Conservation (phyloP, 148 eudicot genomes). For the Vaccinium macrocarpon region DNA sequence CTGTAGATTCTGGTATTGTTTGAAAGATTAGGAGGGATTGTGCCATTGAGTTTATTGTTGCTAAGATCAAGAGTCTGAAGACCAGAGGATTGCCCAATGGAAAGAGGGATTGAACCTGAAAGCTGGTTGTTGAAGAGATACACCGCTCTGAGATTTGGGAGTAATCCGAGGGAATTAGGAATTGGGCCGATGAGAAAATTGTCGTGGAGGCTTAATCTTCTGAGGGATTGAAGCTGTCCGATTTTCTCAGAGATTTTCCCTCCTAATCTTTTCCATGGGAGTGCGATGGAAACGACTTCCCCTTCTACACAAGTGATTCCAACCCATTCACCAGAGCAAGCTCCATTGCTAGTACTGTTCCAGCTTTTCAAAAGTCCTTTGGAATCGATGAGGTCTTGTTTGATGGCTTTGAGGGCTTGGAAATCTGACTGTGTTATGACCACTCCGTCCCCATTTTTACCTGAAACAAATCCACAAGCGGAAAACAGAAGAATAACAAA, state of each 20-base stretch:
- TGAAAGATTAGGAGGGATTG: constrained; percentile 47
- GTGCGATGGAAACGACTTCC: constrained; percentile 56
- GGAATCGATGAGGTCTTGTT: constrained; percentile 45
- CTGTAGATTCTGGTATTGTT: constrained; percentile 57
- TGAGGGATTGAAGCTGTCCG: constrained; percentile 54
- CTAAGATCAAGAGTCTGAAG: constrained; percentile 71
- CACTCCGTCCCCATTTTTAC: constrained; percentile 40
- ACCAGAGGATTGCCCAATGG: constrained; percentile 39
- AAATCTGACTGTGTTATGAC: constrained; percentile 41
- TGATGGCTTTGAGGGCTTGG: constrained; percentile 53
- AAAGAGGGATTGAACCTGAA: constrained; percentile 66
- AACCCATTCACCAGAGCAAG: constrained; percentile 76
- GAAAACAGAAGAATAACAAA: constrained; percentile 22
- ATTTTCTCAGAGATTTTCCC: constrained; percentile 62
- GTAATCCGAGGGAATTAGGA: constrained; percentile 60
- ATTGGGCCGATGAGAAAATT: constrained; percentile 61
- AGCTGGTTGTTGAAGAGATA: constrained; percentile 72
- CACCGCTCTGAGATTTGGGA: constrained; percentile 73
- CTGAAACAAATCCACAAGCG: constrained; percentile 27
- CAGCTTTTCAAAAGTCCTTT: constrained; percentile 54
- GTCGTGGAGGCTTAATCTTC: constrained; percentile 72
- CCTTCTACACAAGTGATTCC: constrained; percentile 72
- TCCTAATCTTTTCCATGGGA: constrained; percentile 69
- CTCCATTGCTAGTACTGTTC: constrained; percentile 45
- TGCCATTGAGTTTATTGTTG: constrained; percentile 60